These are phyloP conservation scores for Strigomonas oncopelti DNA, from an alignment of 208 protist species.

Conservation along the genomic window DNA sequence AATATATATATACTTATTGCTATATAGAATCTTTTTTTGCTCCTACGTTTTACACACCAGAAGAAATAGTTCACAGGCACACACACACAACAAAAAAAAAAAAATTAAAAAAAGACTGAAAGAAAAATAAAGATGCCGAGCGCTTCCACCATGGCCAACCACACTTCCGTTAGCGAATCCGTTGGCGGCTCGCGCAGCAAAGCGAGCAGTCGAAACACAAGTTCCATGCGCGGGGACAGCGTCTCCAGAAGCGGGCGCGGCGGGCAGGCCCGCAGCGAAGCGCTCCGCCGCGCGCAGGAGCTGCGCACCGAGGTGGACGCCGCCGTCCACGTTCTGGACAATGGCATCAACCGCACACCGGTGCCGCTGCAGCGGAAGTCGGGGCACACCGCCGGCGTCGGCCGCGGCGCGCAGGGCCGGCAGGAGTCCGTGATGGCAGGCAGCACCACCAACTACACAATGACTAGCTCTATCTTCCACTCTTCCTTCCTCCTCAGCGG, in stretches of 20 bases:
- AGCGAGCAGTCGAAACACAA: background rate
- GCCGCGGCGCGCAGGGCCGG: conserved; percentile 7
- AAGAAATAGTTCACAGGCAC: too few relatives aligned
- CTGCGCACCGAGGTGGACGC: conserved; percentile 42
- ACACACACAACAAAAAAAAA: too few relatives aligned
- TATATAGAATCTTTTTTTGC: too few relatives aligned
- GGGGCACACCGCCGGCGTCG: conserved; percentile 21
- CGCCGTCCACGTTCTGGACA: conserved; percentile 78
- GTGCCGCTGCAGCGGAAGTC: conserved; percentile 51
- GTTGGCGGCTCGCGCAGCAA: background rate
- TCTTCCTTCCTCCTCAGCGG: conserved; percentile 58
- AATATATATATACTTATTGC: too few relatives aligned
- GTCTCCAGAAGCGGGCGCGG: conserved; percentile 1
- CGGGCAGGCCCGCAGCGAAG: conserved; percentile 33
- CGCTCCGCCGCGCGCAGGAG: conserved; percentile 38
- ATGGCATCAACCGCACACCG: conserved; percentile 82
- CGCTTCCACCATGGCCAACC: background rate
- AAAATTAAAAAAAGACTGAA: too few relatives aligned
- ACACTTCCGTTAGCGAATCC: background rate
- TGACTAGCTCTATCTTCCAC: conserved; percentile 61
- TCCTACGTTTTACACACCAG: too few relatives aligned
- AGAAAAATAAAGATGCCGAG: background rate
- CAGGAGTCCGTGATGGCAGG: conserved; percentile 19
- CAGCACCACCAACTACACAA: conserved; percentile 18
- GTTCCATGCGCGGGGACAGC: background rate